Base-by-base conservation (phyloP, 805 yeast genomes). In the Candida ovalis region DNA sequence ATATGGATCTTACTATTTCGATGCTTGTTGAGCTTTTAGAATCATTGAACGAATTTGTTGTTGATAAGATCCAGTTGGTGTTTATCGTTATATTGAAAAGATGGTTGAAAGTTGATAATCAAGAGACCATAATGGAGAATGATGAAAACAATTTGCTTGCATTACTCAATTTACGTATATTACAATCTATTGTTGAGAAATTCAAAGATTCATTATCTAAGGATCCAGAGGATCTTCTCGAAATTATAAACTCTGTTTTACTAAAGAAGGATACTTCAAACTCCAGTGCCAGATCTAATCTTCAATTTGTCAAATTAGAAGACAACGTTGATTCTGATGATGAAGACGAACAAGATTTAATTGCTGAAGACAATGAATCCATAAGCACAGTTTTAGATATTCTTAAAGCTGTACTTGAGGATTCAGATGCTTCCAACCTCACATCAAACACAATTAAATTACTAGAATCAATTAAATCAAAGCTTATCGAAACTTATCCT, bases 161-260 rank as follows among this genome's bases (percentile, higher is more conserved):
- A 46, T 67, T 87, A 33, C 67, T 81, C 6, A 84, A 86, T 58
- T 68, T 88, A 49, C 77, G 84, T 50, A 59, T 88, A 10, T 64
- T 91, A 44, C 94, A 89, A 59, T 64, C 68, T 28, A 66, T 88
- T 30, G 79, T 82, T 22, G 75, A 75, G 4, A 70, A 72, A 15
- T 82, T 84, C 58, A 84, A 79, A 50, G 79, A 81, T 8, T 73
- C 72, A 40, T 60, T 85, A 24, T 74, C 82, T 7, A 71, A 71
- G 35, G 74, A 82, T 2, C 83, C 90, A 0, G 64, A 66, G 2
- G 86, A 83, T 42, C 72, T 86, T 40, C 64, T 88, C 17, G 72
- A 67, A 6, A 68, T 81, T 17, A 68, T 81, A 3, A 61, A 74
- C 22, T 71, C 72, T 12, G 55, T 82, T 13, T 52, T 83, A 19